phyloP scores from a whole-genome alignment of 2,329 filamentous ascomycete species.

The Colletotrichum cereale region DNA sequence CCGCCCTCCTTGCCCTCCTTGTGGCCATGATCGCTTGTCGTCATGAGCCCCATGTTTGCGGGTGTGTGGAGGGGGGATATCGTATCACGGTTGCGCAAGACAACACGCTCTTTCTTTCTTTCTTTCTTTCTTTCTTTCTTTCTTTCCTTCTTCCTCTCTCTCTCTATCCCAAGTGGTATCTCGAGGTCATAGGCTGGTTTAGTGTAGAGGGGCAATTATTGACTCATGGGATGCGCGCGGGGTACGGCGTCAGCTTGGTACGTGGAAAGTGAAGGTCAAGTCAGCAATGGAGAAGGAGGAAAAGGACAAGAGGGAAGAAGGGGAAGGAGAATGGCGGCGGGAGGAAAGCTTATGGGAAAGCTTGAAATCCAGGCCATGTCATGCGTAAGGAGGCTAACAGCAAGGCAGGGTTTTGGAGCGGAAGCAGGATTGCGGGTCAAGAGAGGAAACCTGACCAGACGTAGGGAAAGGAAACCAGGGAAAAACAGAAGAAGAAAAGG shows the following conservation, averaged over 20 bases:
- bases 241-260: not conserved
- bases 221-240: conserved; percentile 19
- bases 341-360: conserved; percentile 32
- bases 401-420: conserved; percentile 20
- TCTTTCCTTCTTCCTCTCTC: not conserved
- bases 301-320: conserved; percentile 29
- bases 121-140: not conserved
- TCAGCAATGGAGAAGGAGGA: conserved; percentile 18
- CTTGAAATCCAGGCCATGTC: conserved; percentile 35
- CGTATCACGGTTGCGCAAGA: not conserved
- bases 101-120: not conserved
- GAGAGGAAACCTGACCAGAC: not conserved
- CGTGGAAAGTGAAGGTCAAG: not conserved
- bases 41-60: conserved; percentile 32
- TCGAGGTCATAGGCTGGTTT: conserved; percentile 17
- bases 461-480: not conserved
- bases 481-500: conserved; percentile 12
- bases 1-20: conserved; percentile 45
- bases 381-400: conserved; percentile 14
- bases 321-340: conserved; percentile 18
- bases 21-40: conserved; percentile 26
- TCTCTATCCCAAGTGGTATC: not conserved
- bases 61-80: conserved; percentile 1
- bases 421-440: conserved; percentile 22
- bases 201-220: conserved; percentile 23